Evolutionary conservation across 257 asterid species (phyloP), one percentile per base, ranked within the genome.

Genomic region (Anisodus acutangulus): DNA sequence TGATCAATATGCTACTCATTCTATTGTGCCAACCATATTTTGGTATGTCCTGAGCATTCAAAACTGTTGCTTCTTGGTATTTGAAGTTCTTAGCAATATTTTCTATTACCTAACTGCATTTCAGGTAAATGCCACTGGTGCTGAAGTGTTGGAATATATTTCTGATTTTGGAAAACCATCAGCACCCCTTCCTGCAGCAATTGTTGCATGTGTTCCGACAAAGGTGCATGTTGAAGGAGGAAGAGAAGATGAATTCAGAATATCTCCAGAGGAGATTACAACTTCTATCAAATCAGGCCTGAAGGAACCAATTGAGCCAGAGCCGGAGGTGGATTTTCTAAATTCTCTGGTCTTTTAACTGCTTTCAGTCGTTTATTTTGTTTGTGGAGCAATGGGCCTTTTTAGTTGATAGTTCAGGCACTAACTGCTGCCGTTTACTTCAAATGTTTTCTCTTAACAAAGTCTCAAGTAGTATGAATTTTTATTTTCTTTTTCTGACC

Each of bases 151-250:
- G 93, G 98, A 97, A 89, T 97, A 92, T 90, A 89, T 93, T 79
- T 93, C 99, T 54, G 99, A 97, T 89, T 95, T 87, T 84, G 98
- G 99, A 85, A 94, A 92, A 87, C 93, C 97, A 84, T 89, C 97
- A 84, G 97, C 99, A 66, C 98, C 97, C 4, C 92, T 85, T 83
- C 98, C 99, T 79, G 97, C 98, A 76, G 99, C 99, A 84, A 93
- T 97, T 88, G 99, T 97, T 89, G 98, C 97, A 54, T 97, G 99
- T 87, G 94, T 97, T 82, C 99, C 98, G 4, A 90, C 79, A 89
- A 93, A 90, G 88, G 94, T 90, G 82, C 97, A 97, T 58, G 84
- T 93, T 9, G 98, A 97, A 89, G 99, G 94, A 80, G 53, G 90
- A 83, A 98, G 97, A 84, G 99, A 97, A 89, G 91, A 93, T 35